Evolutionary conservation across 257 asterid genomes (phyloP).

Genomic region (Mentha longifolia): DNA sequence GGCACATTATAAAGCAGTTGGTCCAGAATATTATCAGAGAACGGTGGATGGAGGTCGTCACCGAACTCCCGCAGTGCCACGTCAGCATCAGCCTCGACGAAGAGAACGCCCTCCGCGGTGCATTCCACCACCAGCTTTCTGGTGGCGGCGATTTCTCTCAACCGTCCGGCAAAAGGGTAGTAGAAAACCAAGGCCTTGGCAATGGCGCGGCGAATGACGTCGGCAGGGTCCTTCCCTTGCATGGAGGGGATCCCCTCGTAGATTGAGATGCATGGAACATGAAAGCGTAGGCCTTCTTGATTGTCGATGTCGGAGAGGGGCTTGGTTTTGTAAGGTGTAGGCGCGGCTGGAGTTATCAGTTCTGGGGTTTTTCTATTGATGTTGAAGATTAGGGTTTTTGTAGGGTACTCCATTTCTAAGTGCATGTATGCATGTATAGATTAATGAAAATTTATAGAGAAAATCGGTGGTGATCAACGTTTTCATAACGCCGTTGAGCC

Average conservation of each 20-base stretch:
- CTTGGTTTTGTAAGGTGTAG: slow-evolving; percentile 57
- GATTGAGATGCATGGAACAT: no score
- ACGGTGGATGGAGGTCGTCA: slow-evolving; percentile 60
- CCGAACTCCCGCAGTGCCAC: slow-evolving; percentile 54
- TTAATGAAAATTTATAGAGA: no score
- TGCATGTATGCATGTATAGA: no score
- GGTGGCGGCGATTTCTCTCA: slow-evolving; percentile 45
- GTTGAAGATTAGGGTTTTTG: no score
- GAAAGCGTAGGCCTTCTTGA: slow-evolving; percentile 61
- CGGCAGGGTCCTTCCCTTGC: slow-evolving; percentile 43
- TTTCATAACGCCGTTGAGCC: no score
- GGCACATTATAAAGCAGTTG: slow-evolving; percentile 63
- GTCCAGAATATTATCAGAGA: slow-evolving; percentile 59
- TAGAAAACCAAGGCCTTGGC: slow-evolving; percentile 58
- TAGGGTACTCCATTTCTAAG: no score
- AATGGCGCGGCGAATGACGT: slow-evolving; percentile 52
- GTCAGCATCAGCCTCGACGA: slow-evolving; percentile 65
- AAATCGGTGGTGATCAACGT: no score
- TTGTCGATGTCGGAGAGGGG: slow-evolving; percentile 71
- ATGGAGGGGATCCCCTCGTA: slow-evolving; percentile 28
- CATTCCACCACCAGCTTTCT: slow-evolving; percentile 75
- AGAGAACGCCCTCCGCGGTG: slow-evolving; percentile 67
- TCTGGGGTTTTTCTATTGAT: slow-evolving; percentile 49
- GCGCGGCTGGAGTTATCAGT: slow-evolving; percentile 56
- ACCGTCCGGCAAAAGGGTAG: slow-evolving; percentile 76